Evolutionary conservation across 495 filamentous ascomycete species (phyloP), one percentile per base, ranked within the genome.

Genomic region (Neurospora tetraspora): DNA sequence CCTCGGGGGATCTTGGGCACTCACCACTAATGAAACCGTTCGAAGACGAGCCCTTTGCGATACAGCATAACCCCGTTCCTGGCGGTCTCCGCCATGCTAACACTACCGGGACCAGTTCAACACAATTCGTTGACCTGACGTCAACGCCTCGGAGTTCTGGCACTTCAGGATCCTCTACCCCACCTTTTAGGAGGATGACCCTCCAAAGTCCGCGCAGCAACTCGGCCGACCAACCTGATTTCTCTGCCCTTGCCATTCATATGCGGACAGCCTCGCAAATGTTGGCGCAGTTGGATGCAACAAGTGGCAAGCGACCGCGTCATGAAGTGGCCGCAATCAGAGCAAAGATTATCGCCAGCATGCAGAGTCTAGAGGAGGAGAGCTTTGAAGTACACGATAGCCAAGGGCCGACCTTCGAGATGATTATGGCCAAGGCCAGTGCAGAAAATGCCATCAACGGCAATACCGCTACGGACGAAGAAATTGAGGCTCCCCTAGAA

Each of bases 291-390:
- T 85, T 93, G 45, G 91, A 93, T 70, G 86, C 90, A 1, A 92
- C 89, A 34, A 87, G 89, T 74, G 88, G 89, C 4, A 93, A 93
- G 76, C 81, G 91, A 39, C 91, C 91, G 18, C 88, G 85, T 74
- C 84, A 88, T 45, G 91, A 93, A 78, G 91, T 93, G 10, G 91
- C 89, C 10, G 91, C 90, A 34, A 93, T 93, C 79, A 84, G 90
- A 73, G 87, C 90, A 14, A 90, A 90, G 81, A 93, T 93, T 74
- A 93, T 93, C 74, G 91, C 91, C 3, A 93, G 91, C 80, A 93
- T 93, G 91, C 91, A 93, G 75, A 91, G 82, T 76, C 85, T 93
- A n/a, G 91, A 93, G 77, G 91, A 93, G 78, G 90, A 93, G 77
- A 92, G 87, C 78, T 93, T 93, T 74, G 86, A 90, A 53, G 77